A percentile compares a stretch with the other conserved stretches of the same genome.
These are phyloP conservation scores for Raddia distichophylla DNA, from an alignment of 176 grass and related monocot species.

Conservation along the genomic window DNA sequence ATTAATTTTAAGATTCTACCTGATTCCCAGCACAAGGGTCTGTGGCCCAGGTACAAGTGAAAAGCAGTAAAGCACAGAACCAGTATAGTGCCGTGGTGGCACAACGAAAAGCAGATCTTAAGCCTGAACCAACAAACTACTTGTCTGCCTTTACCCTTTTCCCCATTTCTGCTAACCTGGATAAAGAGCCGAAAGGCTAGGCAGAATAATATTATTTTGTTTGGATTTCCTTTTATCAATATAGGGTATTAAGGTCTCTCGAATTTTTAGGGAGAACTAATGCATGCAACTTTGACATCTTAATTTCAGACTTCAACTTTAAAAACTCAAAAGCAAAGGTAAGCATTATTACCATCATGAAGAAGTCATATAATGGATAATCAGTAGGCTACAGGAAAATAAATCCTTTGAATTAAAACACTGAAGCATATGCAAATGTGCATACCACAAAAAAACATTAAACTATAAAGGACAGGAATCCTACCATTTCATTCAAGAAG, in stretches of 20 bases:
- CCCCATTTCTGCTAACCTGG: conserved; percentile 9
- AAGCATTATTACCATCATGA: conserved; percentile 10
- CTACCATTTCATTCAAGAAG: not conserved
- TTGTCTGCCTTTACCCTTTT: not conserved
- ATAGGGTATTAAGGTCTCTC: not conserved
- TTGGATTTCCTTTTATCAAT: conserved; percentile 5
- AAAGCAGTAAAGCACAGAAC: conserved; percentile 28
- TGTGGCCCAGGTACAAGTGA: conserved; percentile 34
- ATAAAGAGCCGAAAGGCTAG: conserved; percentile 23
- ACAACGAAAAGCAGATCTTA: conserved; percentile 37
- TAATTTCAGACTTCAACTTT: not conserved
- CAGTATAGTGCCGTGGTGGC: conserved; percentile 23
- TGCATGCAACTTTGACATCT: not conserved
- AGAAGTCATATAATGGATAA: not conserved
- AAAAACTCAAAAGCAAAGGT: not conserved
- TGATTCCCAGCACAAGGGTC: conserved; percentile 33
- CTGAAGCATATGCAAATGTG: not conserved
- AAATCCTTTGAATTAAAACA: not conserved
- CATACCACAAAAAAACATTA: not conserved
- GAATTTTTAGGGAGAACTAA: not conserved
- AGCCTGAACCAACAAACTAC: conserved; percentile 29
- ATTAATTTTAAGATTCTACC: conserved; percentile 20
- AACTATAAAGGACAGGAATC: no score
- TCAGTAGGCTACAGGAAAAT: not conserved
- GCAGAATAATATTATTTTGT: conserved; percentile 13